Base-by-base conservation (phyloP, 2,329 filamentous ascomycete species). In the Nothophoma quercina region DNA sequence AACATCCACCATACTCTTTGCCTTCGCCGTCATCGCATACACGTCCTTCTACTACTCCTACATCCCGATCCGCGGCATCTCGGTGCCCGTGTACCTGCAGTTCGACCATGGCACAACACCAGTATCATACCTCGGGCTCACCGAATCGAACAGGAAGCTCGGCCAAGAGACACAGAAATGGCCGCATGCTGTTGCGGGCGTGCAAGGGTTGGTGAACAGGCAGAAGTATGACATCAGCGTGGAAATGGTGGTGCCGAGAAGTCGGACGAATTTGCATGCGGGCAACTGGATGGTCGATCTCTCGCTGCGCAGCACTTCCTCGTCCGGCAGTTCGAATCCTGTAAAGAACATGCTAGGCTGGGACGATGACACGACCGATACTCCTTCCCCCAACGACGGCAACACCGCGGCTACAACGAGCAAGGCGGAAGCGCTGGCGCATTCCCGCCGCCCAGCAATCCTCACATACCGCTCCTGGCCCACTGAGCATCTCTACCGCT, bases 281-380 rank as follows among this genome's bases (percentile, higher is more conserved):
- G 95, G 95, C 22, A 98, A 98, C 77, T 98, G 97, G 80, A 99
- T 99, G 95, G 79, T 98, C 15, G 88, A 90, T 38, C 78, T 96
- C 13, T 83, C 86, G 55, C 83, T 96, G 43, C 81, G 90, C 41
- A 74, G 66, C 0, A 66, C 69, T 0, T 41, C 50, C 2, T 39
- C 51, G 0, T 51, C 55, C n/a, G 21, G 9, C 33, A 9, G 5
- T 1, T 30, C 23, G 26, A 21, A 41, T 15, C 16, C 13, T 1
- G 40, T 59, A 9, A 67, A 60, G 41, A 53, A 56, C 6, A 30
- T 64, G 34, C 46, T 73, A 7, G 67, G 64, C 4, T 74, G 66
- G 61, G 67, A 68, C 22, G 68, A 72, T 1, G 56, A 58, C 0
- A 34, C 39, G 1, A 18, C 16, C 15, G 28, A 18, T 12, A 35